These are phyloP conservation scores for Blastobotrys illinoisensis DNA, from an alignment of 1,139 yeast genomes.

Conservation along the genomic window DNA sequence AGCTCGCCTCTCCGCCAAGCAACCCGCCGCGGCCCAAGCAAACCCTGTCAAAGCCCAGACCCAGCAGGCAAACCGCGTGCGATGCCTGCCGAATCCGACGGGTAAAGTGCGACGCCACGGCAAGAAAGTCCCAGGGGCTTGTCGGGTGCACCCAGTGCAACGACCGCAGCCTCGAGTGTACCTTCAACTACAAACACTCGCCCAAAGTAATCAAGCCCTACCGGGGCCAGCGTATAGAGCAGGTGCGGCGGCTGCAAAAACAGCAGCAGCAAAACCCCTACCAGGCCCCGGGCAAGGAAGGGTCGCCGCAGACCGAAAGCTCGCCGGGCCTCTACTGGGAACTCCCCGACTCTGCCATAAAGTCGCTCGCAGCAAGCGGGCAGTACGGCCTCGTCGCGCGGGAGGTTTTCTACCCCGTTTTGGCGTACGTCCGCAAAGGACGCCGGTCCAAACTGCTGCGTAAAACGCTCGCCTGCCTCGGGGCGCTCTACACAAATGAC, in stretches of 20 bases:
- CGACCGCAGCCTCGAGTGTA: conserved; percentile 3
- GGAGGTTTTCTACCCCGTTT: neutral
- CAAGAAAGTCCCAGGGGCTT: conserved; percentile 1
- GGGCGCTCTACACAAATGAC: neutral
- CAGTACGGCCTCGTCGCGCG: neutral
- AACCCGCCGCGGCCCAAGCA: neutral
- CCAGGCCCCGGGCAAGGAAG: neutral
- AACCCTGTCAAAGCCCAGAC: conserved; percentile 5
- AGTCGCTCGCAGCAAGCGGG: neutral
- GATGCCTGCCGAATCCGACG: conserved; percentile 6
- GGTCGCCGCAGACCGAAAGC: neutral
- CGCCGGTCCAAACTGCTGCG: neutral
- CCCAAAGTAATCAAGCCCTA: conserved; percentile 2
- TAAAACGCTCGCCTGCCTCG: neutral
- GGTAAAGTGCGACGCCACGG: conserved; percentile 5
- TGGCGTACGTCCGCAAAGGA: neutral
- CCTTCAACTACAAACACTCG: conserved; percentile 3
- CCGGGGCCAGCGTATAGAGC: neutral
- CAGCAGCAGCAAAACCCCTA: neutral
- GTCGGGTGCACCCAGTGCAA: conserved; percentile 3
- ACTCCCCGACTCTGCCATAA: neutral
- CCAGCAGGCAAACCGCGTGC: conserved; percentile 7
- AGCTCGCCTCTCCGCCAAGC: neutral
- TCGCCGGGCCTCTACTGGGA: neutral
- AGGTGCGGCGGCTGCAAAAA: neutral